phyloP scores from a whole-genome alignment of 441 rosid species.

The Jatropha podagrica region DNA sequence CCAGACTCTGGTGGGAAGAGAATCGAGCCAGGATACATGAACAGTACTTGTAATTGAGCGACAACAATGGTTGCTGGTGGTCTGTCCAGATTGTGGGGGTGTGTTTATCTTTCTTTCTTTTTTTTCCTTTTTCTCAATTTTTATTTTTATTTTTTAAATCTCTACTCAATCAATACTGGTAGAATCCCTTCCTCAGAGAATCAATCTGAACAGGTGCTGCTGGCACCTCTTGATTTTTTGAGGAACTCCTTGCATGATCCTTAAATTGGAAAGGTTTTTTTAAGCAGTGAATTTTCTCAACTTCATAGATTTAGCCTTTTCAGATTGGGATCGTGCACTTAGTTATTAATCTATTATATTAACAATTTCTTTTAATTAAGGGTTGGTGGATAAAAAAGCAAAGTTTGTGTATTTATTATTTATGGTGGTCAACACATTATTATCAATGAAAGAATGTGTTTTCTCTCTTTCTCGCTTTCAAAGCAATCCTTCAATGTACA shows the following conservation, averaged over 20 bases:
- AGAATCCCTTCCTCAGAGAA: slow-evolving; percentile 29
- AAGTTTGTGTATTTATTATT: slow-evolving; percentile 28
- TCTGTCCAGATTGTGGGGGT: slow-evolving; percentile 27
- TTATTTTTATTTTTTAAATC: not conserved
- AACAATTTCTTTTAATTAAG: slow-evolving; percentile 12
- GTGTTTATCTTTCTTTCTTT: slow-evolving; percentile 18
- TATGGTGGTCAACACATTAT: slow-evolving; percentile 31
- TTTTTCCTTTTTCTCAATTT: not conserved
- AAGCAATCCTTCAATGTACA: not conserved
- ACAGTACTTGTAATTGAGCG: slow-evolving; percentile 51
- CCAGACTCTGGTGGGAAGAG: slow-evolving; percentile 99
- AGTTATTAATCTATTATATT: slow-evolving; percentile 13
- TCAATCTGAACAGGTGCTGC: slow-evolving; percentile 36
- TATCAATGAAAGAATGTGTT: slow-evolving; percentile 30
- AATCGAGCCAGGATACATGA: slow-evolving; percentile 92
- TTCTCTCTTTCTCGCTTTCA: not conserved
- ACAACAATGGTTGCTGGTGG: slow-evolving; percentile 11
- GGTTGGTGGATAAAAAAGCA: slow-evolving; percentile 34
- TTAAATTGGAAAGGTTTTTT: not conserved
- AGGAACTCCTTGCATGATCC: slow-evolving; percentile 19
- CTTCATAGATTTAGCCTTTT: slow-evolving; percentile 7
- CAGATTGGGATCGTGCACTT: slow-evolving; percentile 28
- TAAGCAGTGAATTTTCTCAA: slow-evolving; percentile 14
- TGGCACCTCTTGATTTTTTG: slow-evolving; percentile 25
- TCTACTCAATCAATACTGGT: slow-evolving; percentile 25